Evolutionary conservation across 306 rosid genomes (phyloP).

Genomic region (Myrica gale): DNA sequence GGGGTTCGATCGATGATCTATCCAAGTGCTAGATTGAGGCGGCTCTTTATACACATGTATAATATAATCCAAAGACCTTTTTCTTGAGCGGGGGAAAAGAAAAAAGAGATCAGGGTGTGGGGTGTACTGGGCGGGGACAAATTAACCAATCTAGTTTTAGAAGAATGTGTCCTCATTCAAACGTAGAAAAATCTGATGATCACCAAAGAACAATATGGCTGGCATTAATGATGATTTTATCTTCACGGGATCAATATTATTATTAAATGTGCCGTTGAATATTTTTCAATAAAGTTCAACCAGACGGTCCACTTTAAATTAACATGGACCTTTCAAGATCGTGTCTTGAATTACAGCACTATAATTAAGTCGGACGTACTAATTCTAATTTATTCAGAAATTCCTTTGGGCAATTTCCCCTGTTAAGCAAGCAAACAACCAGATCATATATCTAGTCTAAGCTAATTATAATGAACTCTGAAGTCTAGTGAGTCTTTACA

Average conservation of each 20-base stretch:
- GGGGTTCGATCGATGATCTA: too few species aligned
- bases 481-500: background rate
- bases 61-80: background rate
- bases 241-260: background rate
- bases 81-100: background rate
- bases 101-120: too few species aligned
- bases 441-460: too few species aligned
- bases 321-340: background rate
- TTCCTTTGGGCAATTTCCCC: too few species aligned
- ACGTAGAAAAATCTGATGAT: background rate
- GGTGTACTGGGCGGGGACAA: background rate
- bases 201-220: slow-evolving; percentile 9
- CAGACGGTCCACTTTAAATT: background rate
- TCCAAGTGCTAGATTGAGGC: too few species aligned
- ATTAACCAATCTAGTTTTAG: background rate
- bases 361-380: too few species aligned
- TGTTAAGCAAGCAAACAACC: too few species aligned
- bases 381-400: too few species aligned
- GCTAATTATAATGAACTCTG: too few species aligned
- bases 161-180: background rate
- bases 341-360: too few species aligned
- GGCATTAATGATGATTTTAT: slow-evolving; percentile 17
- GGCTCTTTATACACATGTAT: too few species aligned
- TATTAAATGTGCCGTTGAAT: background rate
- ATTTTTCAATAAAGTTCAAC: background rate